These are phyloP conservation scores for Mortierella sp. DNA, from an alignment of 371 early-diverging fungal species.

Conservation along the genomic window DNA sequence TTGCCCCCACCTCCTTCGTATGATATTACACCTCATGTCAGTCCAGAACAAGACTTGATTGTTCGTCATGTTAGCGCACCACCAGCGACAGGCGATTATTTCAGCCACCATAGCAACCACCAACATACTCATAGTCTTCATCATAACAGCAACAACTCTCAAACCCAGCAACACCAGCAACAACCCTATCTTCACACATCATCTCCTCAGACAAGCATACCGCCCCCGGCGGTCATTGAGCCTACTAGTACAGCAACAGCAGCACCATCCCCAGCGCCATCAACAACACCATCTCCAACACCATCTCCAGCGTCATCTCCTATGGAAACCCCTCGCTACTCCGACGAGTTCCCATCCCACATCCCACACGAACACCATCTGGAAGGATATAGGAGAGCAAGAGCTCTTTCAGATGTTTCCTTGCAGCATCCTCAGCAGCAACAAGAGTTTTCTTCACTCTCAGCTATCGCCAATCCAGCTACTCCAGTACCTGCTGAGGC, in stretches of 20 bases:
- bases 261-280: neutral
- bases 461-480: neutral
- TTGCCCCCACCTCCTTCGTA: slow-evolving; percentile 16
- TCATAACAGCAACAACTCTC: neutral
- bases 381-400: slow-evolving; percentile 5
- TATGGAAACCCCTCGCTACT: slow-evolving; percentile 17
- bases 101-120: neutral
- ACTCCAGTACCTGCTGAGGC: neutral
- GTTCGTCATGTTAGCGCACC: neutral
- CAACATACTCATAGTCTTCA: neutral
- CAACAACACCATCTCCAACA: neutral
- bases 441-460: neutral
- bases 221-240: neutral
- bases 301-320: neutral
- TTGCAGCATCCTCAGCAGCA: neutral
- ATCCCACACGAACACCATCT: slow-evolving; percentile 15
- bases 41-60: neutral
- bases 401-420: slow-evolving; percentile 15
- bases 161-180: neutral
- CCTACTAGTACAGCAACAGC: neutral
- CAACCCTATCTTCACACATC: neutral
- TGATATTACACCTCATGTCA: neutral
- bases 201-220: neutral
- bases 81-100: neutral
- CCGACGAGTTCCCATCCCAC: slow-evolving; percentile 15